Percentiles rank a stretch among this genome's conserved stretches.
phyloP scores from a whole-genome alignment of 2,329 filamentous ascomycete genomes.

The Hortaea sp. region DNA sequence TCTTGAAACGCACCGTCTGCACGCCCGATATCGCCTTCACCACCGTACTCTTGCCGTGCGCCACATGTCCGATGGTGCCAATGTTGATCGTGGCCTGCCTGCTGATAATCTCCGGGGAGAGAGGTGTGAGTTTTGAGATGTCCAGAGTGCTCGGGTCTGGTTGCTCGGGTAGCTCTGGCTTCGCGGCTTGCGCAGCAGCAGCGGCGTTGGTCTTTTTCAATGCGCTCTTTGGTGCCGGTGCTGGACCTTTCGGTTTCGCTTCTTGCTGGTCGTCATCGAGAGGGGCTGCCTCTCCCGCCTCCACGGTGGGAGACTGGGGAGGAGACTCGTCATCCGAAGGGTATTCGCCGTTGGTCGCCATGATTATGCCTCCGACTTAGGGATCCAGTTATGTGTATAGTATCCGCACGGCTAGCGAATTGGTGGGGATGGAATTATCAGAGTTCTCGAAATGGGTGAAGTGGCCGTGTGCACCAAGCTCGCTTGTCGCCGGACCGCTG shows the following conservation, averaged over 20 bases:
- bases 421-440: too few species aligned
- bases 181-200: slow-evolving; percentile 45
- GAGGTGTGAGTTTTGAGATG: slow-evolving; percentile 65
- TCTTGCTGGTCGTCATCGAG: slow-evolving; percentile 62
- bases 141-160: slow-evolving; percentile 87
- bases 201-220: slow-evolving; percentile 65
- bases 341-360: slow-evolving; percentile 47
- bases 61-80: slow-evolving; percentile 95
- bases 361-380: slow-evolving; percentile 22
- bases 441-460: too few species aligned
- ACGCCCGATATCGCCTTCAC: slow-evolving; percentile 99
- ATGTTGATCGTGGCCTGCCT: slow-evolving; percentile 99
- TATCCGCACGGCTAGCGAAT: too few species aligned
- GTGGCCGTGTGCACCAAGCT: too few species aligned
- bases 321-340: slow-evolving; percentile 42
- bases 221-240: slow-evolving; percentile 58
- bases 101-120: slow-evolving; percentile 94
- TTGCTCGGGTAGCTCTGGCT: slow-evolving; percentile 71
- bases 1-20: slow-evolving; percentile 99
- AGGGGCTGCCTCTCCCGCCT: slow-evolving; percentile 22
- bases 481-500: too few species aligned
- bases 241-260: slow-evolving; percentile 50
- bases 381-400: too few species aligned
- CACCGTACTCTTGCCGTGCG: slow-evolving; percentile 96
- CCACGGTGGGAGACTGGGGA: slow-evolving; percentile 43